Evolutionary conservation across 352 stramenopile genomes (phyloP), one percentile per base, ranked within the genome.

Genomic region (Peronospora destructor): DNA sequence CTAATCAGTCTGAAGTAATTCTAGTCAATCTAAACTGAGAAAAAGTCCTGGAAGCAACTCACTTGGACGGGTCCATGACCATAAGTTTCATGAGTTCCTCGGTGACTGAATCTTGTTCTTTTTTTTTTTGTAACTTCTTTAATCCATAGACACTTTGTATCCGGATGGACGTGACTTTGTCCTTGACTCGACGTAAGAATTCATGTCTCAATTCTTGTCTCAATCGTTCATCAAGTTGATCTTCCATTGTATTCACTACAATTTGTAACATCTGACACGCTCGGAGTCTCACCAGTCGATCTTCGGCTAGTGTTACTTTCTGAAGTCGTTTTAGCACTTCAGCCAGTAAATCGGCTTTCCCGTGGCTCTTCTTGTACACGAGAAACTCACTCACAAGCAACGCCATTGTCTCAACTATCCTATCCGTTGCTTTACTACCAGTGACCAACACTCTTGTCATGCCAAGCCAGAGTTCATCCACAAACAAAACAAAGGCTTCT

Each of bases 11-110:
- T 21, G 19, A 21, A 21, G 19, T 21, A 21, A 21, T 3, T 1
- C 19, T 21, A 21, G 19, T 21, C 3, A 3, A 3, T 21, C 19
- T 21, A 21, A 21, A 21, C 19, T 21, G 3, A 21, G 19, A 21
- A 21, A 21, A 21, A 21, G 19, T 1, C 19, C 19, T 21, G 19
- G 19, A 21, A 21, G 1, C 3, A 21, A 67, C 70, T 48, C 64
- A 89, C 78, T 87, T 87, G 60, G 65, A 77, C 1, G 80, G 78
- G 36, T 91, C 80, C 1, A 76, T 74, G 2, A 80, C 68, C 64
- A 86, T 76, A 16, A 88, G 63, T 10, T 65, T 78, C 32, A 76
- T 55, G 7, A 91, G 49, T 35, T 82, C 65, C 0, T 23, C 49
- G 8, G 64, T 72, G 29, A 86, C 73, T 9, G 46, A 39, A 2